These are phyloP conservation scores for Lignosus rhinocerotis DNA, from an alignment of 1,284 basidiomycete genomes.

Conservation along the genomic window DNA sequence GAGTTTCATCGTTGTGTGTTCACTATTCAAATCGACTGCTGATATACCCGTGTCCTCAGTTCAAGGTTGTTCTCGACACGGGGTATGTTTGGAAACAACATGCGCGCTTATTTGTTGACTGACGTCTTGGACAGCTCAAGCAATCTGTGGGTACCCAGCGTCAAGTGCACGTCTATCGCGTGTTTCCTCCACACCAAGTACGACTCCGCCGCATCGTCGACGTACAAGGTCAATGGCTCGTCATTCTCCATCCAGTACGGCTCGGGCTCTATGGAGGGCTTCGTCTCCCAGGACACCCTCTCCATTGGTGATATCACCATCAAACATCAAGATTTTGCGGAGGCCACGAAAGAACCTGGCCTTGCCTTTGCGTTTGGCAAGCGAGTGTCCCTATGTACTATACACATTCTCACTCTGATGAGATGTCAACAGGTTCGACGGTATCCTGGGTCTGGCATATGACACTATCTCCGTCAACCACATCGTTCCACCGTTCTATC, in stretches of 20 bases:
- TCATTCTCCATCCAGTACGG: constrained; percentile 95
- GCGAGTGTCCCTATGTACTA: constrained; percentile 44
- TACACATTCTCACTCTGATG: background rate
- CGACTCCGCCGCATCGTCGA: constrained; percentile 79
- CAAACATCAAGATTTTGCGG: constrained; percentile 87
- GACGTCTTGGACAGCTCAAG: constrained; percentile 58
- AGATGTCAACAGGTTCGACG: constrained; percentile 73
- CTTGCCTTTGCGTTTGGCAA: constrained; percentile 97
- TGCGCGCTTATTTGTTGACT: constrained; percentile 5
- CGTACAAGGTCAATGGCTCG: constrained; percentile 92
- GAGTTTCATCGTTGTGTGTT: constrained; percentile 28
- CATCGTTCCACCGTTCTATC: constrained; percentile 95
- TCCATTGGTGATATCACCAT: constrained; percentile 85
- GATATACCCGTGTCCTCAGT: constrained; percentile 37
- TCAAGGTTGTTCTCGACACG: constrained; percentile 89
- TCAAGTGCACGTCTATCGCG: constrained; percentile 90
- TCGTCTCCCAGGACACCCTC: constrained; percentile 86
- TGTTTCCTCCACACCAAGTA: constrained; percentile 98
- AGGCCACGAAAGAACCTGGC: constrained; percentile 96
- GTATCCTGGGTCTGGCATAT: constrained; percentile 94
- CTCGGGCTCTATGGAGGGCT: constrained; percentile 96
- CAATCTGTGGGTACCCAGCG: constrained; percentile 94
- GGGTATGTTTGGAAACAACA: constrained; percentile 48
- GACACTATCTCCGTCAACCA: constrained; percentile 96
- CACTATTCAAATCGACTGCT: constrained; percentile 9